Evolutionary conservation across 139 green algal genomes (phyloP), one percentile per base, ranked within the genome.

Genomic region (Mesostigma viride): DNA sequence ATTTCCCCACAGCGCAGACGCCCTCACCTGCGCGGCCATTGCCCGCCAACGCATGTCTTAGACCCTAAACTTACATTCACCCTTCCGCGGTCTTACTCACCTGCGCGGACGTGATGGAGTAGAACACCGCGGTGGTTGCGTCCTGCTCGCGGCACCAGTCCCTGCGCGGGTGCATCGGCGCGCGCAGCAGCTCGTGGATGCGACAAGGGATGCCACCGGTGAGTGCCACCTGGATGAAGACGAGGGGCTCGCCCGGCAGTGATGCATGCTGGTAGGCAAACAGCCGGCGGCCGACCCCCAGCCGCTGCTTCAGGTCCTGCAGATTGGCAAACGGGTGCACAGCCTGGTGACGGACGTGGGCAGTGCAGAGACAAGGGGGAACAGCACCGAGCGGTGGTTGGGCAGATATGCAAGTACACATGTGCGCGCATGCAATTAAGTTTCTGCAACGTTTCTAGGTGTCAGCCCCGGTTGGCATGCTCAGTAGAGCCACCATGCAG

Each of bases 41-140:
- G 36, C 36, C 22, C 20, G 45, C 20, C 20, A 24, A 56, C 20
- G 22, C 20, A 56, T 22, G 20, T 24, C 22, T 20, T 56, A 22
- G 70, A 61, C 8, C 5, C 40, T n/a, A 35, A 20, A 47, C n/a
- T n/a, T n/a, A 22, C 56, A 22, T 17, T 27, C 14, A 14, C 14
- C 24, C 27, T 40, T n/a, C 62, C 32, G 24, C n/a, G 71, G 56
- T 31, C 70, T 31, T 20, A 65, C n/a, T n/a, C n/a, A n/a, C 53
- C 75, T 92, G 78, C 8, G 71, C 79, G 36, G 79, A 76, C 3
- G 75, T 84, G 44, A 94, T 91, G 47, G 80, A 89, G 72, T 93
- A 94, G 66, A 94, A 94, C 14, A 83, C 74, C 1, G 87, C 87
- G 0, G 62, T 61, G 14, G 58, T 58, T 17, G 36, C 64, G 2